A percentile compares a stretch with the other conserved stretches of the same genome.
These are phyloP conservation scores for Clathrospora elynae DNA, from an alignment of 2,329 filamentous ascomycete genomes.

Conservation along the genomic window DNA sequence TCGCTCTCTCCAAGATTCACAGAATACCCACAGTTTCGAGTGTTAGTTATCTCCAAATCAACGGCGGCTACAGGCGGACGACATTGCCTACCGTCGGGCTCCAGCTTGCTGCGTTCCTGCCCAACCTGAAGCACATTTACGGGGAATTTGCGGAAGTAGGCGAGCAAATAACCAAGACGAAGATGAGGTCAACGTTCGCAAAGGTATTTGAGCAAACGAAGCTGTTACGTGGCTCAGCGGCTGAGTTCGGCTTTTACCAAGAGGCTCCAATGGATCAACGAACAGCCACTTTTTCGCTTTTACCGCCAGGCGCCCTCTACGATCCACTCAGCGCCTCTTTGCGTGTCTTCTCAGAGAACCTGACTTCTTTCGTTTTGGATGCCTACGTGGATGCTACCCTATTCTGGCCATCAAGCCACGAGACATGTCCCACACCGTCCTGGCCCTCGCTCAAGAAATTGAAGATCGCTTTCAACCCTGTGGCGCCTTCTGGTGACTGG, in stretches of 20 bases:
- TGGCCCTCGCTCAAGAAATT: conserved; percentile 1
- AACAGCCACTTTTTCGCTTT: not conserved
- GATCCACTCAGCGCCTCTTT: conserved; percentile 5
- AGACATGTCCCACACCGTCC: conserved; percentile 1
- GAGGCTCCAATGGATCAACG: conserved; percentile 2
- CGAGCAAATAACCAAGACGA: not conserved
- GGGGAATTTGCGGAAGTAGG: conserved; percentile 1
- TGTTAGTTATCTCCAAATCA: not conserved
- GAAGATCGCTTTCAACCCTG: conserved; percentile 6
- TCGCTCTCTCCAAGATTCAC: not conserved
- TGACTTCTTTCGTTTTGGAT: conserved; percentile 1
- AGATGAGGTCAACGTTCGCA: not conserved
- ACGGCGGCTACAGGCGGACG: not conserved
- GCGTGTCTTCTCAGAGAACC: conserved; percentile 1
- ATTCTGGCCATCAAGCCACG: conserved; percentile 6
- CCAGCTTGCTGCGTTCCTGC: conserved; percentile 1
- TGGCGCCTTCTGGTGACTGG: conserved; percentile 8
- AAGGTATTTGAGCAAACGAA: conserved; percentile 4
- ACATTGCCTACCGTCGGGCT: not conserved
- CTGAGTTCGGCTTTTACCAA: not conserved
- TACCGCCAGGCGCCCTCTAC: conserved; percentile 3
- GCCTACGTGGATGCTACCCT: conserved; percentile 1
- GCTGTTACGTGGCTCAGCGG: not conserved
- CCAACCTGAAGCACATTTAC: not conserved
- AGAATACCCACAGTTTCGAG: conserved; percentile 4